Evolutionary conservation across 805 yeast genomes (phyloP).

Genomic region (Priceomyces fermenticarens): DNA sequence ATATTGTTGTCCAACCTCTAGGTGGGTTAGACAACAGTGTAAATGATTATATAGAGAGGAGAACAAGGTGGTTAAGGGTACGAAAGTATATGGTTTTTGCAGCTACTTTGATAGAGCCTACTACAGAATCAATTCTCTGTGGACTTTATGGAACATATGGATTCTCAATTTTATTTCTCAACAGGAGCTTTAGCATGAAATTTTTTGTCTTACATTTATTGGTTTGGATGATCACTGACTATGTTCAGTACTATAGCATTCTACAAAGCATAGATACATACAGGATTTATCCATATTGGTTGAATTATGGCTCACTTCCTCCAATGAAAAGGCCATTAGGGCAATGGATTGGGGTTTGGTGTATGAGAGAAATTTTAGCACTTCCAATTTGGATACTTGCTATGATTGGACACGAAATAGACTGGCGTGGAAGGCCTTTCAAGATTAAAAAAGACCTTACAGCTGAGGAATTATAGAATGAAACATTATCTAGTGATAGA

Average conservation of each 20-base stretch:
- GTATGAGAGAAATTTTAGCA: slow-evolving; percentile 67
- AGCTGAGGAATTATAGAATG: slow-evolving; percentile 53
- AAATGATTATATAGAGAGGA: slow-evolving; percentile 58
- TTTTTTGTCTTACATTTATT: slow-evolving; percentile 52
- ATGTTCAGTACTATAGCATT: slow-evolving; percentile 50
- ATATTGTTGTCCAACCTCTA: slow-evolving; percentile 73
- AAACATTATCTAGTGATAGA: not conserved
- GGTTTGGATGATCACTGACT: slow-evolving; percentile 67
- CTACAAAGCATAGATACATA: slow-evolving; percentile 20
- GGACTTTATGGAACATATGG: slow-evolving; percentile 67
- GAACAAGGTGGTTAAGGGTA: slow-evolving; percentile 84
- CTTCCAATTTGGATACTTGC: slow-evolving; percentile 83
- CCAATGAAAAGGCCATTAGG: slow-evolving; percentile 12
- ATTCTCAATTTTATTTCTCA: slow-evolving; percentile 43
- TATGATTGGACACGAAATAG: slow-evolving; percentile 70
- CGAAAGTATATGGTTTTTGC: slow-evolving; percentile 82
- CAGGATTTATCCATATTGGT: slow-evolving; percentile 23
- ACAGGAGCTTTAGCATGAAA: slow-evolving; percentile 24
- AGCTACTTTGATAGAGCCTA: slow-evolving; percentile 83
- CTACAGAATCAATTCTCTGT: slow-evolving; percentile 72
- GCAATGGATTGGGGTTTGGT: slow-evolving; percentile 50
- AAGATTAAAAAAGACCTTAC: slow-evolving; percentile 68
- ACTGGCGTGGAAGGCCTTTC: slow-evolving; percentile 80
- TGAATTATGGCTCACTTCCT: slow-evolving; percentile 15
- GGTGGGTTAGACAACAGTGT: slow-evolving; percentile 39